Evolutionary conservation across 1,139 yeast genomes (phyloP).

Genomic region (Debaryomycetaceae sp.): DNA sequence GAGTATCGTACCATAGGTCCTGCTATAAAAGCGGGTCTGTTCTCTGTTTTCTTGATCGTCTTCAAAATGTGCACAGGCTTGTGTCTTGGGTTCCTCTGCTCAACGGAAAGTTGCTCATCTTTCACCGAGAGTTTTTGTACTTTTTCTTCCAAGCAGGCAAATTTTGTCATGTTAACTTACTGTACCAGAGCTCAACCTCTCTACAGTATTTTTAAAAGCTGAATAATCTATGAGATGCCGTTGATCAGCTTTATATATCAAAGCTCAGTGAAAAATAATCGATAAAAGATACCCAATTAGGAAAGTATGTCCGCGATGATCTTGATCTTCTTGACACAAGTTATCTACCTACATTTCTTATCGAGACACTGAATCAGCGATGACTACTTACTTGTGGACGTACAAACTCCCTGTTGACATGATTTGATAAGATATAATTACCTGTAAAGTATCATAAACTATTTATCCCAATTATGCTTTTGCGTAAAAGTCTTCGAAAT

Average conservation of each 20-base stretch:
- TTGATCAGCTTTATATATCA: background rate
- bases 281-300: background rate
- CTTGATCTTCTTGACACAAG: background rate
- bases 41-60: slow-evolving; percentile 26
- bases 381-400: too few relatives aligned
- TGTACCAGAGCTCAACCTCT: background rate
- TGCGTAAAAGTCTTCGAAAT: too few relatives aligned
- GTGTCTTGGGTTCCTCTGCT: slow-evolving; percentile 41
- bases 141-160: background rate
- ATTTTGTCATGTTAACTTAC: background rate
- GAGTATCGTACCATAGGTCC: slow-evolving; percentile 99
- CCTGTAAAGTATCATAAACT: too few relatives aligned
- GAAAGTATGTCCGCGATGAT: background rate
- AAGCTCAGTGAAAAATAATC: background rate
- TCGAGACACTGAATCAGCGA: too few relatives aligned
- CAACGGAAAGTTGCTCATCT: background rate
- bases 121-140: slow-evolving; percentile 1
- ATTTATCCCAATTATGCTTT: too few relatives aligned
- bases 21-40: slow-evolving; percentile 69
- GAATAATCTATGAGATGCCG: background rate
- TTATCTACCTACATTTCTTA: background rate
- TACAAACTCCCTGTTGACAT: too few relatives aligned
- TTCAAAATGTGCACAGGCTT: slow-evolving; percentile 55
- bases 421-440: too few relatives aligned
- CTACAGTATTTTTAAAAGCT: background rate